Base-by-base conservation (phyloP, 768 basidiomycete species). In the Serendipita sp. region DNA sequence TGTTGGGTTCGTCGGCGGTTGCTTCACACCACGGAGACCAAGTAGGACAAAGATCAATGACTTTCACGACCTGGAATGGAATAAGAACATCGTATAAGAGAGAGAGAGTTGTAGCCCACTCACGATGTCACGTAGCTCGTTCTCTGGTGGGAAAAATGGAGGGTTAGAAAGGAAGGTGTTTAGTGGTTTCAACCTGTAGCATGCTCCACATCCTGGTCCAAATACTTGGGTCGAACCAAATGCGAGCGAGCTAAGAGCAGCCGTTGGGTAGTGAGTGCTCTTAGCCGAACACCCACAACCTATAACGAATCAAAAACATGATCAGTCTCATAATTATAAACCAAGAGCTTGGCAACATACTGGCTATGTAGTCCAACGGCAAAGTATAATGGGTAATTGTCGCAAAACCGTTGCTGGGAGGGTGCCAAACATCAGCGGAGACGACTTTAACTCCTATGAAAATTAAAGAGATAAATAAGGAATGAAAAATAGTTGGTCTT, bases 11-110 rank as follows among this genome's bases (percentile, higher is more conserved):
- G 3, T 72, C 73, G 3, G 75, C 72, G 7, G 84, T 89, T 2
- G 81, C 90, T 45, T 80, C 82, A 69, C 90, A 92, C 87, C 84
- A 89, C 15, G 84, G 86, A 24, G 73, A 71, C 1, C 82, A 81
- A 15, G 82, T 73, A 3, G 89, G 89, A 70, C 90, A 92, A 18
- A 89, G 73, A 72, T 92, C 89, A 2, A 86, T 90, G 46, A 92
- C 74, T 74, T 92, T 92, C 62, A 92, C 75, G 28, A 69, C 53
- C 18, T 67, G 51, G 7, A 65, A 66, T 8, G 64, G 34, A 10
- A 65, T 41, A 13, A 7, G 24, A 41, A 41, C 1, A 13, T 41
- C 5, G 41, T 7, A 2, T 3, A 5, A 66, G 2, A 51, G 24
- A 3, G 11, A 8, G 38, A 63, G 16, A 2, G 24, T 32, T 30